Base-by-base conservation (phyloP, 345 rosid genomes). In the Aquilaria sinensis region DNA sequence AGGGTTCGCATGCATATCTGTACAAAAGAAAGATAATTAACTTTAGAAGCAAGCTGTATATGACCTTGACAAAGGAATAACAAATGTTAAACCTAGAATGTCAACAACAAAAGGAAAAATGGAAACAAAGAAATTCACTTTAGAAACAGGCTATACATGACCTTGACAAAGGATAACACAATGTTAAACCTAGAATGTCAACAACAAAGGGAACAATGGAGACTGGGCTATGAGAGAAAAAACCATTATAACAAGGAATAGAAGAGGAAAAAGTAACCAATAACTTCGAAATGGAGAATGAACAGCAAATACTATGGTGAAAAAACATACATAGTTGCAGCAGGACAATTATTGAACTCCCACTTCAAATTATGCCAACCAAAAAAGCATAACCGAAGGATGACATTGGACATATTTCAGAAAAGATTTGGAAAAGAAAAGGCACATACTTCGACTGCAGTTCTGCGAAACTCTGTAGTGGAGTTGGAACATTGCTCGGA, bases 401-500 rank as follows among this genome's bases (percentile, higher is more conserved):
- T 37, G 8, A 9, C 43, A 37, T 4, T 37, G 43, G 43, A 37
- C 43, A 37, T 37, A 37, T 37, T 4, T 37, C 43, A 37, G 7
- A 37, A 23, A 23, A 23, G 23, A 37, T 37, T 37, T 37, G 43
- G 43, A 57, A 70, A 41, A 71, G 47, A 62, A 14, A 51, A 5
- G 47, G 9, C 31, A 59, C 63, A 56, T 67, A 93, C 98, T 96
- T 83, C 1, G 85, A 80, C 56, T 76, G 71, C 58, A 93, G 69
- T 65, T 93, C 94, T 0, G 81, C 70, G 47, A 93, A 90, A 76
- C 75, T 72, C 68, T 74, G 80, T 50, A 93, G 84, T 0, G 97
- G 97, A 4, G 98, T 67, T 49, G 98, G 92, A 47, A 88, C 74
- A 52, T 83, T 81, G 73, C 69, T 77, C 57, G 94, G 92, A n/a